Conservation (phyloP, 2,329 filamentous ascomycete species). For the Botrytis byssoidea region DNA sequence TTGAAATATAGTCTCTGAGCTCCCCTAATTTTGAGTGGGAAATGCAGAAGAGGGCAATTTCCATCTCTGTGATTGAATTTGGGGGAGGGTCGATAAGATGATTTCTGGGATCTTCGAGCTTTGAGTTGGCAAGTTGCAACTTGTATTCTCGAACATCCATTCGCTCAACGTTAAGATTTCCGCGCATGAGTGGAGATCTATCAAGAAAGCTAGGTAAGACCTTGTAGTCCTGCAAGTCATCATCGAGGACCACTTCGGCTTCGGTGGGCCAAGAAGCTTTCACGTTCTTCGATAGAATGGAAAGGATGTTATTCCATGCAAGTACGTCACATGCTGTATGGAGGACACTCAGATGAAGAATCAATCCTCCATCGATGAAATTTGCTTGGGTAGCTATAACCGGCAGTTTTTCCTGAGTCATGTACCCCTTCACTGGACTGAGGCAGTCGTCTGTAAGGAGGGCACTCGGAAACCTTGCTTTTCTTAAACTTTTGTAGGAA, state of each 20-base stretch:
- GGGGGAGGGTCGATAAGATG: slow-evolving; percentile 1
- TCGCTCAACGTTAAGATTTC: neutral
- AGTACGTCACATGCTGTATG: slow-evolving; percentile 14
- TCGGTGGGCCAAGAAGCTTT: slow-evolving; percentile 10
- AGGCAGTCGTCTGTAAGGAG: neutral
- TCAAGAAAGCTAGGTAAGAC: neutral
- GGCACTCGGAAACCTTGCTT: slow-evolving; percentile 2
- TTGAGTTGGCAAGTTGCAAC: neutral
- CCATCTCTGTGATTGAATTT: slow-evolving; percentile 12
- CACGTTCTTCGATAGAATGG: neutral
- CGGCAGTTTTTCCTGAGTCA: neutral
- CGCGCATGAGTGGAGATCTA: slow-evolving; percentile 8
- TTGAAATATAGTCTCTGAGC: neutral
- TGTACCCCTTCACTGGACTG: neutral
- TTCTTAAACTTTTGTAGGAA: slow-evolving; percentile 11
- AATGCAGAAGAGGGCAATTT: slow-evolving; percentile 5
- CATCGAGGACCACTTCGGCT: neutral
- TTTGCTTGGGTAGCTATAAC: slow-evolving; percentile 14
- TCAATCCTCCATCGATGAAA: slow-evolving; percentile 18
- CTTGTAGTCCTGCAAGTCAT: neutral
- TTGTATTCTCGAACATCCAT: slow-evolving; percentile 16
- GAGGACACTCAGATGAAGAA: slow-evolving; percentile 16
- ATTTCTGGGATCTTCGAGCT: neutral
- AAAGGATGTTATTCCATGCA: neutral
- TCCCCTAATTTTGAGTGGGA: neutral